A percentile compares a stretch with the other conserved stretches of the same genome.
phyloP scores from a whole-genome alignment of 805 yeast genomes.

The Metschnikowia colocasiae region DNA sequence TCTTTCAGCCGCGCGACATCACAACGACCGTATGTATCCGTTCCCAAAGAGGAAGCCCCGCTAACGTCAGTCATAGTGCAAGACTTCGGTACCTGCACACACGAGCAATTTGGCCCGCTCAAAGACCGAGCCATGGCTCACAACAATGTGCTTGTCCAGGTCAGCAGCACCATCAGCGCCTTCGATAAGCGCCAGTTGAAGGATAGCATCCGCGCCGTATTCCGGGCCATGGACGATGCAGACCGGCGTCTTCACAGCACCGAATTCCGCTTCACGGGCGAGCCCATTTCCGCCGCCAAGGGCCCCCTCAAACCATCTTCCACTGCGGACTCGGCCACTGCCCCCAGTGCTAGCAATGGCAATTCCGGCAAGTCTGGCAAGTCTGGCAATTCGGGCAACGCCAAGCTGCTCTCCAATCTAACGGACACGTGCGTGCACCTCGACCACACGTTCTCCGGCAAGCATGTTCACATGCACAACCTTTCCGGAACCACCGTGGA shows the following conservation, averaged over 20 bases:
- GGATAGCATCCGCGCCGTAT: constrained; percentile 18
- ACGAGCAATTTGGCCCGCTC: background rate
- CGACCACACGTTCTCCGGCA: constrained; percentile 11
- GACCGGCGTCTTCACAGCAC: constrained; percentile 13
- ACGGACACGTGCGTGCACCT: constrained; percentile 2
- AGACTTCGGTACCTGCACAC: background rate
- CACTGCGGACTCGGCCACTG: background rate
- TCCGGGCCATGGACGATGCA: constrained; percentile 22
- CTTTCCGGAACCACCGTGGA: constrained; percentile 2
- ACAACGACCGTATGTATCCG: background rate
- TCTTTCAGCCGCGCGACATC: background rate
- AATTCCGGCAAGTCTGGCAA: background rate
- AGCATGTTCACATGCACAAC: constrained; percentile 15
- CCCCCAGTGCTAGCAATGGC: background rate
- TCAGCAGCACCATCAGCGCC: constrained; percentile 1
- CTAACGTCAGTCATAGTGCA: background rate
- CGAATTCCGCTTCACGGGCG: constrained; percentile 28
- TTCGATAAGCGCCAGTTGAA: constrained; percentile 24
- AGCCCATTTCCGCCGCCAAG: constrained; percentile 20
- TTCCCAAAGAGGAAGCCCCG: background rate
- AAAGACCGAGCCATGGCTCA: constrained; percentile 11
- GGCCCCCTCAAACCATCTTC: background rate
- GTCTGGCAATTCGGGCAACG: no score
- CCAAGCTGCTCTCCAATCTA: background rate
- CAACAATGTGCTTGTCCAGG: constrained; percentile 7